Conservation (phyloP, 768 basidiomycete species). For the Naganishia vaughanmartiniae region DNA sequence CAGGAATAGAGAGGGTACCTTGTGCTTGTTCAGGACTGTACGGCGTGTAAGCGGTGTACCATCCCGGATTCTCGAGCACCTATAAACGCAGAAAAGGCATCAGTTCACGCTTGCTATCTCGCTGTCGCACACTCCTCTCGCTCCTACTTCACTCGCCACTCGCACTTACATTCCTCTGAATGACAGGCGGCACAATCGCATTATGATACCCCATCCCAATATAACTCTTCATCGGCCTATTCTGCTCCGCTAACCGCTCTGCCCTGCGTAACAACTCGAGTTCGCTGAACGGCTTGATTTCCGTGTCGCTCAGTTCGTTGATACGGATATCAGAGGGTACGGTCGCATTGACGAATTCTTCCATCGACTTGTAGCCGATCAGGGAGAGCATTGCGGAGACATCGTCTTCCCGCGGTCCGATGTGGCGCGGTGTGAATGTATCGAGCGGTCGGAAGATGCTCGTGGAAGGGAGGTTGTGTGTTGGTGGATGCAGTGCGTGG, state of each 20-base stretch:
- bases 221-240: conserved; percentile 82
- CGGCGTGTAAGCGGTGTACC: conserved; percentile 96
- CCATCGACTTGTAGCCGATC: conserved; percentile 82
- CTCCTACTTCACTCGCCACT: conserved; percentile 43
- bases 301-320: conserved; percentile 55
- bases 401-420: conserved; percentile 85
- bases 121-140: too few species aligned
- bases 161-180: conserved; percentile 68
- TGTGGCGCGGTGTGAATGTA: conserved; percentile 83
- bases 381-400: conserved; percentile 74
- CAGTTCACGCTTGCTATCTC: too few species aligned
- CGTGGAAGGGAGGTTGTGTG: conserved; percentile 36
- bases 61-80: conserved; percentile 80
- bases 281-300: conserved; percentile 80
- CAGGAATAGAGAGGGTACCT: conserved; percentile 62
- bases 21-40: conserved; percentile 99
- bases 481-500: conserved; percentile 35
- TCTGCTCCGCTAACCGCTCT: conserved; percentile 70
- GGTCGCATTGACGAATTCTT: conserved; percentile 76
- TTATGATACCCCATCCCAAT: conserved; percentile 98
- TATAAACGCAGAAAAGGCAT: conserved; percentile 12
- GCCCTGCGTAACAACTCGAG: conserved; percentile 74
- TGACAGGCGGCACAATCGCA: conserved; percentile 91
- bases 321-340: conserved; percentile 80
- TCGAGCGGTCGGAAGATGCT: conserved; percentile 80